Evolutionary conservation across 768 basidiomycete genomes (phyloP).

Genomic region (Tulasnella sp.): DNA sequence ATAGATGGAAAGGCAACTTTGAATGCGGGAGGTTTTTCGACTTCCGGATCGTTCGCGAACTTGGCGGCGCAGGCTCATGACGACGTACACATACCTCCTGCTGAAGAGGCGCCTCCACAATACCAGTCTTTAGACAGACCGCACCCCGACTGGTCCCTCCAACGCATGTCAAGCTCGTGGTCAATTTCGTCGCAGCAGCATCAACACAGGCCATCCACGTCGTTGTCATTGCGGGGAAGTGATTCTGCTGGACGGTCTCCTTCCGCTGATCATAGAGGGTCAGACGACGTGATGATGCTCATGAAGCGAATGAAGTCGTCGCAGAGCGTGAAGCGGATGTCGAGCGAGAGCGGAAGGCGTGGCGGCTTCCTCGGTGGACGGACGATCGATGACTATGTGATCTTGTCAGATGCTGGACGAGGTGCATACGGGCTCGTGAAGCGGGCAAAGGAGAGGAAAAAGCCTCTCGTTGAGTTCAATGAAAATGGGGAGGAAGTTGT

Average conservation of each 20-base stretch:
- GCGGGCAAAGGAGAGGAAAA: constrained; percentile 64
- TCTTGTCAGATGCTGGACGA: constrained; percentile 80
- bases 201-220: background rate
- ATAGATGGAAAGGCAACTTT: too few species aligned
- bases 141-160: constrained; percentile 4
- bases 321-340: constrained; percentile 10
- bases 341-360: constrained; percentile 9
- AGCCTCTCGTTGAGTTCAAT: background rate
- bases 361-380: constrained; percentile 31
- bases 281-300: background rate
- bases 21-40: too few species aligned
- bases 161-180: constrained; percentile 13
- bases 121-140: constrained; percentile 10
- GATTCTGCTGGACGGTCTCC: background rate
- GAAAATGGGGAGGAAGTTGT: constrained; percentile 9
- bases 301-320: constrained; percentile 8
- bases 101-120: background rate
- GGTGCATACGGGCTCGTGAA: constrained; percentile 96
- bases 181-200: constrained; percentile 5
- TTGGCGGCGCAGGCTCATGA: background rate
- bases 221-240: background rate
- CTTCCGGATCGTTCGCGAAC: too few species aligned
- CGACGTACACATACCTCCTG: background rate
- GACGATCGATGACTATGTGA: constrained; percentile 75
- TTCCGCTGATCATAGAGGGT: background rate